Evolutionary conservation across 768 basidiomycete genomes (phyloP), one percentile per base, ranked within the genome.

Genomic region (Leccinum rimulosum): DNA sequence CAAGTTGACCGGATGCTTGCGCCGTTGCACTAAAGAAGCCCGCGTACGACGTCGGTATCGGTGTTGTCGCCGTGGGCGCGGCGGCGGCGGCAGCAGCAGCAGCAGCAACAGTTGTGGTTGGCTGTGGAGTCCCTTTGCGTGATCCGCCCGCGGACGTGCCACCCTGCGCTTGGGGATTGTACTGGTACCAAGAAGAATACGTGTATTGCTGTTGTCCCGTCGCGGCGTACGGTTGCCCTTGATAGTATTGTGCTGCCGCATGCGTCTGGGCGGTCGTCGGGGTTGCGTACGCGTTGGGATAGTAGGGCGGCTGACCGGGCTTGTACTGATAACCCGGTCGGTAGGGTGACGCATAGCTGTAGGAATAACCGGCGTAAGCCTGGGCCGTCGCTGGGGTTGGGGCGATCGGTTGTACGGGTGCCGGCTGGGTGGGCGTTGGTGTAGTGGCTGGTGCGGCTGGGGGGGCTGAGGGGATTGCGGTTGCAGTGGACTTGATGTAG

Each of bases 401-500:
- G 50, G 68, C 56, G 8, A 67, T 58, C n/a, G 67, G 56, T 35
- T 70, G 59, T 40, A 65, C 48, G 12, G 74, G 63, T 7, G 66
- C 40, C 45, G 67, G 55, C 47, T 73, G 55, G 17, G 69, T 60
- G 7, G 75, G 62, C 8, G 75, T 67, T 25, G 81, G 69, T 4
- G 77, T 67, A 15, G 73, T 67, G 10, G 74, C 63, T 25, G 73
- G 65, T 47, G 76, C 65, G 15, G 76, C 70, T 53, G 74, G 56
- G 50, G 77, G 61, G 45, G 72, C 60, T 22, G 74, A 53, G 2
- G 75, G 71, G 36, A 74, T 71, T 40, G 70, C 63, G 6, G 76
- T 68, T 15, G 76, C 68, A 4, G 79, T 75, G 2, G 82, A 71
- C 61, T 80, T 81, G 60, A 91, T 80, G 73, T 85, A 86, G 49